Conservation (phyloP, 768 basidiomycete genomes). For the Suillus subaureus region DNA sequence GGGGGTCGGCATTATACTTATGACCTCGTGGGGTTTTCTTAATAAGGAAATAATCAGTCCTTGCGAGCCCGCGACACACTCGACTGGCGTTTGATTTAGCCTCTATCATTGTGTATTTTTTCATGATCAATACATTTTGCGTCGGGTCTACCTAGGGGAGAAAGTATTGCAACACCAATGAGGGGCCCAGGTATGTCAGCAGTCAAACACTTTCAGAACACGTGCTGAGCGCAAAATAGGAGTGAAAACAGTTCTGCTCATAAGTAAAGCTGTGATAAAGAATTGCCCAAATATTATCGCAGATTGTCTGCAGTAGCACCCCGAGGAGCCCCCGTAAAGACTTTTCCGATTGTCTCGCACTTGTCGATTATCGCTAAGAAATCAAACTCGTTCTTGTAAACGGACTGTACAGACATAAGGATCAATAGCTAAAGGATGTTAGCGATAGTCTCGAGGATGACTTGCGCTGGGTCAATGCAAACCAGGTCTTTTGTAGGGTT, state of each 20-base stretch:
- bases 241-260: too few species aligned
- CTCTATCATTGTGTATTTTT: too few species aligned
- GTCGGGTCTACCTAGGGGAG: too few species aligned
- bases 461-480: neutral
- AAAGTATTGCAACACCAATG: neutral
- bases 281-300: neutral
- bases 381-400: neutral
- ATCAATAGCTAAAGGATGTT: neutral
- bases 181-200: neutral
- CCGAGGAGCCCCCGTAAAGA: neutral
- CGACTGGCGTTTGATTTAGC: too few species aligned
- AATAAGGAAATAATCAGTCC: too few species aligned
- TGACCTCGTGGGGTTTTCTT: too few species aligned
- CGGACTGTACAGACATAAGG: neutral
- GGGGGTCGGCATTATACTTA: too few species aligned
- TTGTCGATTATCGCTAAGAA: neutral
- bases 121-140: too few species aligned
- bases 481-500: neutral
- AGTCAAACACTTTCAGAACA: too few species aligned
- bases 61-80: neutral
- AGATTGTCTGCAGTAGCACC: neutral
- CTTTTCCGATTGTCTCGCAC: too few species aligned
- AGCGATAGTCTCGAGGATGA: neutral
- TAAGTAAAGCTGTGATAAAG: too few species aligned
- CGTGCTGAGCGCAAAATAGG: too few species aligned